Evolutionary conservation across 345 rosid species (phyloP), one percentile per base, ranked within the genome.

Genomic region (Eucalyptus curtisii): DNA sequence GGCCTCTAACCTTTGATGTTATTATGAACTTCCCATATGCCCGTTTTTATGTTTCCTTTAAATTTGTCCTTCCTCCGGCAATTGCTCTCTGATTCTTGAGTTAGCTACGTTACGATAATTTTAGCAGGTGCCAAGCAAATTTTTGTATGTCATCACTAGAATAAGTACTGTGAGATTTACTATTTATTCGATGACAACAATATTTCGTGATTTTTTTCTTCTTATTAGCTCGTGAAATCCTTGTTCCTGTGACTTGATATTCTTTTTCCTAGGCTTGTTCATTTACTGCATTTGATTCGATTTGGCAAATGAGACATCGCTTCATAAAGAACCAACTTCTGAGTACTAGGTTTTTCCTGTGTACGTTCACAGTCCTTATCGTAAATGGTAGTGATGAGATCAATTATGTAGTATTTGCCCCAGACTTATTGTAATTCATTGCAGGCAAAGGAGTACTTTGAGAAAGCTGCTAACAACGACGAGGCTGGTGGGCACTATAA

Each of bases 371-470:
- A 37, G 14, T 71, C 45, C 82, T 68, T 37, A 37, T 71, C 4
- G 0, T 42, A 37, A 19, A 71, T 71, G 80, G 44, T 10, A 7
- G 22, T 68, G 82, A 71, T 37, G 82, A 37, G 82, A 71, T 71
- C 81, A 37, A 71, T 71, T 71, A 37, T 3, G 12, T 71, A 71
- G 13, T 71, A 37, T 37, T 71, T 71, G 82, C 82, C 45, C 45
- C 25, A 10, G 25, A 37, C 45, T 71, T 71, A 37, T 10, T 19
- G 82, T 37, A 37, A 5, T 71, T 37, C 31, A 30, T 90, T 90
- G 86, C 92, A 98, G 99, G 99, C 99, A 81, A 98, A 92, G 90
- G 98, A 97, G 89, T 98, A 95, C 91, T 98, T 98, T 91, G 97
- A 96, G 92, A 95, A 93, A 94, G 99, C 99, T 86, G 99, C 95